Conservation (phyloP, 176 grass and related monocot genomes). For the Alloteropsis semialata region DNA sequence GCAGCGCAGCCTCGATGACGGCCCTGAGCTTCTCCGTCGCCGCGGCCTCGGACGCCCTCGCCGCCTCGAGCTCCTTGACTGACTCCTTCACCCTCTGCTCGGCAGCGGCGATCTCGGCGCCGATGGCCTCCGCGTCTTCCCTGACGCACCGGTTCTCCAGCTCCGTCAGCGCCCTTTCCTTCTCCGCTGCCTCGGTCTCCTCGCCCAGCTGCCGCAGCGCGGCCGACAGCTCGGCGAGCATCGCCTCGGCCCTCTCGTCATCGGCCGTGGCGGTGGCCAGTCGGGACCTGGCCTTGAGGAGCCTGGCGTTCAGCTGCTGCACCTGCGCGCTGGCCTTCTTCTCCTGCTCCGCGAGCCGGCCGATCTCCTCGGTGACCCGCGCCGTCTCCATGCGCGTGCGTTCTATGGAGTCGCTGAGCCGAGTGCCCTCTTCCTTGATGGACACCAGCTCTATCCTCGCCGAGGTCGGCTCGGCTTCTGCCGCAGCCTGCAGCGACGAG, state of each 20-base stretch:
- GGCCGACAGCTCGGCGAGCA: slow-evolving; percentile 41
- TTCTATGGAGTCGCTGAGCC: slow-evolving; percentile 51
- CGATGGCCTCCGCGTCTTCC: slow-evolving; percentile 28
- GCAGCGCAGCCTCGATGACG: slow-evolving; percentile 7
- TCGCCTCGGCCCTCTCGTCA: slow-evolving; percentile 47
- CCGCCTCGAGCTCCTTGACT: slow-evolving; percentile 54
- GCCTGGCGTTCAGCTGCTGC: slow-evolving; percentile 58
- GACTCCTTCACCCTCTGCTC: slow-evolving; percentile 36
- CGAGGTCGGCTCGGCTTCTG: slow-evolving; percentile 39
- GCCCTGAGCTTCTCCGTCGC: slow-evolving; percentile 53
- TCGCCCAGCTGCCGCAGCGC: slow-evolving; percentile 52
- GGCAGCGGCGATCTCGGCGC: slow-evolving; percentile 10
- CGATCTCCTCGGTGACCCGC: slow-evolving; percentile 42
- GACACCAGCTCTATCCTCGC: slow-evolving; percentile 51
- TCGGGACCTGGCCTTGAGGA: slow-evolving; percentile 41
- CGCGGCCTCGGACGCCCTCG: slow-evolving; percentile 43
- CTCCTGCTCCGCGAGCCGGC: slow-evolving; percentile 43
- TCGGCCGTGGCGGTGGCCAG: slow-evolving; percentile 41
- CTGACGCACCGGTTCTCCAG: slow-evolving; percentile 26
- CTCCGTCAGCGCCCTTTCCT: slow-evolving; percentile 36
- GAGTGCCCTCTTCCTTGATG: slow-evolving; percentile 51
- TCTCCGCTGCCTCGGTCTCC: slow-evolving; percentile 45
- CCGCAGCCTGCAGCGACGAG: slow-evolving; percentile 24
- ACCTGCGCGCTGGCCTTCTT: slow-evolving; percentile 48
- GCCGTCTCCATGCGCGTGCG: slow-evolving; percentile 45